Evolutionary conservation across 2,329 filamentous ascomycete species (phyloP), one percentile per base, ranked within the genome.

Genomic region (Hypocreales sp.): DNA sequence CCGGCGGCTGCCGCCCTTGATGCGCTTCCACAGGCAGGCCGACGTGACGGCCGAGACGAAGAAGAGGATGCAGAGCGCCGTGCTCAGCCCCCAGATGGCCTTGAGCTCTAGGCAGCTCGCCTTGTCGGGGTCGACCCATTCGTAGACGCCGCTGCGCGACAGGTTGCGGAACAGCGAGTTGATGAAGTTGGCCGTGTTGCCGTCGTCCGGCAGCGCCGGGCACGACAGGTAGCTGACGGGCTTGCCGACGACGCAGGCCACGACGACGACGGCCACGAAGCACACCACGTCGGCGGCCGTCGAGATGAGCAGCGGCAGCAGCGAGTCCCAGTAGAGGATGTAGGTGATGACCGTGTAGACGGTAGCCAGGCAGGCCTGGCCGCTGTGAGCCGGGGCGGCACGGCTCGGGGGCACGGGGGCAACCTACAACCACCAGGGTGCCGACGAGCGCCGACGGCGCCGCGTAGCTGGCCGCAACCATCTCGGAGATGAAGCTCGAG

Each of bases 11-110:
- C 36, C 32, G 24, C 51, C 44, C 52, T 67, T 68, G 43, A 64
- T 56, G 40, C 67, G 64, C 35, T 67, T 64, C 69, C 73, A 79
- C 21, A 82, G 56, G 38, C 71, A 70, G 30, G 60, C 51, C 17
- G 61, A 65, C 24, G 67, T 61, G 26, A 76, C 51, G 24, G 61
- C 55, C 3, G 72, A 76, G 33, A 80, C 64, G 34, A 69, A 63
- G 42, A 80, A 81, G 20, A 82, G 55, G 23, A 79, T 67, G 48
- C 74, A 83, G 26, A 92, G 65, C 5, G 74, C 74, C 50, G 93
- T 86, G 48, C 72, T 70, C 33, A 93, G 54, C 1, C 83, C 84
- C 86, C 84, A 93, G 38, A 90, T 70, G 11, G 79, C 71, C 64
- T 92, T 92, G 50, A 84, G 73, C 59, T 90, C 74, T 44, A 75